phyloP scores from a whole-genome alignment of 2,329 filamentous ascomycete genomes.

The Pezicula neosporulosa region DNA sequence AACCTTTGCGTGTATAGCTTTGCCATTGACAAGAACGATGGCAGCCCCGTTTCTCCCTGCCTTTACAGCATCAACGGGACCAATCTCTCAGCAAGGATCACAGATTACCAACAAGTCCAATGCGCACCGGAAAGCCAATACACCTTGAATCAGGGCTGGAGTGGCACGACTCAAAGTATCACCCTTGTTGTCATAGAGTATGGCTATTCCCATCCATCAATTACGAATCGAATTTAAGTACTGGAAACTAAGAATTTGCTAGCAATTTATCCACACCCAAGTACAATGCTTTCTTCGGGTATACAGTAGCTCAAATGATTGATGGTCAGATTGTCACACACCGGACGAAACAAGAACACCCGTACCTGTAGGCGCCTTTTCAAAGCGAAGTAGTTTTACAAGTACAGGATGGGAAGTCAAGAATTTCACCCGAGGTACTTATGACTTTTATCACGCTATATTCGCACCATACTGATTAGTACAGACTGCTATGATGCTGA shows the following conservation, averaged over 20 bases:
- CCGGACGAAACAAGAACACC: background rate
- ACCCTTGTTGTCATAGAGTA: constrained; percentile 2
- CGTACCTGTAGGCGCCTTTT: background rate
- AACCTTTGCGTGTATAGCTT: constrained; percentile 4
- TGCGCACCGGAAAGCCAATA: background rate
- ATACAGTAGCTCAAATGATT: constrained; percentile 1
- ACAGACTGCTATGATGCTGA: background rate
- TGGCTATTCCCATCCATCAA: background rate
- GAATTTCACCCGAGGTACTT: constrained; percentile 9
- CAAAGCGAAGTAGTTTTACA: background rate
- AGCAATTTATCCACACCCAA: background rate
- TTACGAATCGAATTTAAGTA: background rate
- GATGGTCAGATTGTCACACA: constrained; percentile 2
- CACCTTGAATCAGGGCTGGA: background rate
- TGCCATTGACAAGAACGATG: background rate
- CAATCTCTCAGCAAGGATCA: background rate
- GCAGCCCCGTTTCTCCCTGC: background rate
- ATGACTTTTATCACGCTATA: background rate
- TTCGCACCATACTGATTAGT: background rate
- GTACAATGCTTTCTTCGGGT: constrained; percentile 5
- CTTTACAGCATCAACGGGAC: background rate
- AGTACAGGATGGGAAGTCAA: constrained; percentile 6
- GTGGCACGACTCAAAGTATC: background rate
- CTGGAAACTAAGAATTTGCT: background rate
- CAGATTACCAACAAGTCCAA: background rate